Evolutionary conservation across 2,329 filamentous ascomycete genomes (phyloP).

Genomic region (Aspergillus pseudonomiae): DNA sequence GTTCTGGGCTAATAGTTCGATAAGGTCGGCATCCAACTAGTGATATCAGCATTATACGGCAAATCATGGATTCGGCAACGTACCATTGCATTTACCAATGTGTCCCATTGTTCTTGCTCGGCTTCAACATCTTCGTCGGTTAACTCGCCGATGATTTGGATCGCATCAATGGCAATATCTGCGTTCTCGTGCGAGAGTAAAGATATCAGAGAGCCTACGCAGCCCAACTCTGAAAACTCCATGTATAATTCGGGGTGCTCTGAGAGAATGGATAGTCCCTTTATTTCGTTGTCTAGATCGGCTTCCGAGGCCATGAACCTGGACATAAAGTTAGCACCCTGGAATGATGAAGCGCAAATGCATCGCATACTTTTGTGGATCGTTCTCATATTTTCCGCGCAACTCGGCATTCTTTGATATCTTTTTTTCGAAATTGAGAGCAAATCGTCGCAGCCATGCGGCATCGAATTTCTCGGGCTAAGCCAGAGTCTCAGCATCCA

Average conservation of each 20-base stretch:
- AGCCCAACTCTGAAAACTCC: slow-evolving; percentile 77
- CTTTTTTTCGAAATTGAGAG: slow-evolving; percentile 83
- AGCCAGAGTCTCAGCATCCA: slow-evolving; percentile 29
- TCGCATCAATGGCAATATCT: slow-evolving; percentile 88
- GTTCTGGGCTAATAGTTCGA: slow-evolving; percentile 54
- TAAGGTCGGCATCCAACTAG: slow-evolving; percentile 46
- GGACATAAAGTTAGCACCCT: slow-evolving; percentile 21
- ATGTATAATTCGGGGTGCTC: slow-evolving; percentile 83
- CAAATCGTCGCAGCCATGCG: slow-evolving; percentile 79
- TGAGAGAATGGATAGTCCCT: slow-evolving; percentile 79
- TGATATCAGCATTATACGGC: slow-evolving; percentile 19
- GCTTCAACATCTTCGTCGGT: slow-evolving; percentile 91
- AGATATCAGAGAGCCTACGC: slow-evolving; percentile 72
- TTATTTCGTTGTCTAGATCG: slow-evolving; percentile 86
- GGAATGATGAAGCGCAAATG: not conserved
- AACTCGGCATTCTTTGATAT: slow-evolving; percentile 90
- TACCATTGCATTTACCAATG: slow-evolving; percentile 66
- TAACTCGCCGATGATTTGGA: slow-evolving; percentile 87
- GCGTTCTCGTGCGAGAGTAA: slow-evolving; percentile 94
- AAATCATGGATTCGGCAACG: not conserved
- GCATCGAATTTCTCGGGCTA: slow-evolving; percentile 76
- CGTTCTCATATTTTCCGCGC: slow-evolving; percentile 78
- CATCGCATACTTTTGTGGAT: slow-evolving; percentile 68
- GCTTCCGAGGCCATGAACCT: slow-evolving; percentile 80
- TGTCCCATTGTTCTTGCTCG: slow-evolving; percentile 78